Base-by-base conservation (phyloP, 345 rosid genomes). In the Eutrema heterophyllum region DNA sequence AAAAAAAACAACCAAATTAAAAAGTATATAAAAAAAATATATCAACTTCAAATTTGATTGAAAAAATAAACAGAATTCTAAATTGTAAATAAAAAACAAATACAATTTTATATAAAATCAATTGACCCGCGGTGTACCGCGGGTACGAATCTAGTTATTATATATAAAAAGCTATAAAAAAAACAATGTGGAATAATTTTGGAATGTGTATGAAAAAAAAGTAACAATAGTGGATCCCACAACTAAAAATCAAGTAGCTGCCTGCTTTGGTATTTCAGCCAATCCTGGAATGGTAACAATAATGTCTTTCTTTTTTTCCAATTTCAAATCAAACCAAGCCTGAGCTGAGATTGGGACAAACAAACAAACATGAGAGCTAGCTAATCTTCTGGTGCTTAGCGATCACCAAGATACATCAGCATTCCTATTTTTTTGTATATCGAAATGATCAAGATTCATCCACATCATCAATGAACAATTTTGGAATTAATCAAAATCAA, bases 181-280 rank as follows among this genome's bases (percentile, higher is more conserved):
- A 33, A 41, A 58, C 44, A 68, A 7, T 30, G 7, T 68, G 45
- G 27, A 70, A 46, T 69, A 21, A 56, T 18, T 65, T 33, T 65
- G 44, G 44, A 65, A 48, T 48, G 30, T 46, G 6, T 15, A 30
- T 43, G 15, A 33, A 5, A 45, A n/a, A 5, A 1, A 3, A 45
- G 46, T 48, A 21, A 33, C 26, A 57, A n/a, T 58, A 35, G 27
- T 58, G 57, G 48, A 58, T 69, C 65, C 67, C 55, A 70, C 35
- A 9, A 4, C 48, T 13, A 29, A 50, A 33, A 32, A 48, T 48
- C 33, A 49, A 48, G 69, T 63, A 69, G 40, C 24, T n/a, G 26
- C 61, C 61, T 56, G 11, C 36, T 18, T 30, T 24, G 13, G 54
- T 51, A 26, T 56, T 16, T 32, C 18, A 56, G 24, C 35, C 14